phyloP scores from a whole-genome alignment of 495 filamentous ascomycete species.

The Aspergillus campestris region DNA sequence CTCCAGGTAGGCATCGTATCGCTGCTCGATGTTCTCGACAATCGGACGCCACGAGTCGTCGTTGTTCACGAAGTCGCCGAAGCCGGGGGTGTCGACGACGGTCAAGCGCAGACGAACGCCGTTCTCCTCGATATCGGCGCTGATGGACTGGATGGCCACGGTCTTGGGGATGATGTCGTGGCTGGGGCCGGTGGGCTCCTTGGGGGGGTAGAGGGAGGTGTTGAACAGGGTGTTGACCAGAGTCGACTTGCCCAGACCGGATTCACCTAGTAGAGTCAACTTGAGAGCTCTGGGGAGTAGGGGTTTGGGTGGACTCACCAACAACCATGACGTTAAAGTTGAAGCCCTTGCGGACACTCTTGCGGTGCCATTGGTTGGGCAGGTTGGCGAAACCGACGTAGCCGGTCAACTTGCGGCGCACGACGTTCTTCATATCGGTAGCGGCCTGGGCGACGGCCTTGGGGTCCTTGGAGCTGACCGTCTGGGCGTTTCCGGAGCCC shows the following conservation, averaged over 20 bases:
- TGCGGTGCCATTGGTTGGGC: conserved; percentile 99
- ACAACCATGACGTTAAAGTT: conserved; percentile 99
- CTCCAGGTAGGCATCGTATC: conserved; percentile 95
- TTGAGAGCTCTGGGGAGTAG: not conserved
- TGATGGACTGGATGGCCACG: conserved; percentile 96
- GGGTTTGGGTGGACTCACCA: conserved; percentile 52
- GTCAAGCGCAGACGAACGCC: conserved; percentile 94
- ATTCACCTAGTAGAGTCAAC: conserved; percentile 65
- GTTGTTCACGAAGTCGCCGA: conserved; percentile 99
- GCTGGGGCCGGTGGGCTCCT: conserved; percentile 93
- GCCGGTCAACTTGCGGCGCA: conserved; percentile 93
- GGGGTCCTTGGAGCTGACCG: conserved; percentile 73
- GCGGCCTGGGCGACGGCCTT: conserved; percentile 70
- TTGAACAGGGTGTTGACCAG: conserved; percentile 99
- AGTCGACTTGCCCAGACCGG: conserved; percentile 96
- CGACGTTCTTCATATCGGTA: conserved; percentile 91
- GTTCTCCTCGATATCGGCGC: conserved; percentile 97
- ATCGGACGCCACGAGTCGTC: conserved; percentile 98
- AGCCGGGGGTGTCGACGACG: conserved; percentile 95
- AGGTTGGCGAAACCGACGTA: conserved; percentile 98
- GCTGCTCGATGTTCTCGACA: conserved; percentile 98
- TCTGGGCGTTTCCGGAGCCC: conserved; percentile 53
- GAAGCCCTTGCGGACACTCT: conserved; percentile 99
- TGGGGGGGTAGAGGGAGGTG: conserved; percentile 96
- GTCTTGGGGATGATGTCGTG: conserved; percentile 99